These are phyloP conservation scores for Diddensiella santjacobensis DNA, from an alignment of 805 yeast species.

Conservation along the genomic window DNA sequence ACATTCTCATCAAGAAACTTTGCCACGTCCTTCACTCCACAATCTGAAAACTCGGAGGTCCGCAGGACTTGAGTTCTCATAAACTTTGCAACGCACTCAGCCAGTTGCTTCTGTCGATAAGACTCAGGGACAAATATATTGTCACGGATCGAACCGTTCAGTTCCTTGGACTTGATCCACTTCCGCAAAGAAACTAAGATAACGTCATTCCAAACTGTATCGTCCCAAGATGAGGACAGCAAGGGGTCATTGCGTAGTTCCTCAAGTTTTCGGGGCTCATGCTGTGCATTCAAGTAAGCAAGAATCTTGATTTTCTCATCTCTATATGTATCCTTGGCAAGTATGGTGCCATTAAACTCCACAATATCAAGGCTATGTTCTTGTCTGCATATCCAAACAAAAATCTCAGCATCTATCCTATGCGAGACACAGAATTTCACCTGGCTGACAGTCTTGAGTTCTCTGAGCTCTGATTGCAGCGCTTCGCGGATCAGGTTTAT, in stretches of 20 bases:
- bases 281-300: not conserved
- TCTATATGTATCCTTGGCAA: not conserved
- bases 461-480: not conserved
- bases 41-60: not conserved
- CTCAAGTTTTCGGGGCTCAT: not conserved
- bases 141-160: not conserved
- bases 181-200: constrained; percentile 7
- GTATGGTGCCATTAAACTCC: not conserved
- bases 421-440: constrained; percentile 3
- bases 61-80: constrained; percentile 1
- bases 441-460: not conserved
- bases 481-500: not conserved
- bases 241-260: no score
- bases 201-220: not conserved
- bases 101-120: not conserved
- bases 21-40: constrained; percentile 7
- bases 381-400: not conserved
- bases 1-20: not conserved
- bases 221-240: constrained; percentile 1
- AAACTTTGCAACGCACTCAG: not conserved
- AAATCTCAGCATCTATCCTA: constrained; percentile 2
- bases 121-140: constrained; percentile 7
- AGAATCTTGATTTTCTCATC: not conserved
- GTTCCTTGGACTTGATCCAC: not conserved
- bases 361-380: not conserved